Evolutionary conservation across 441 rosid genomes (phyloP).

Genomic region (Jatropha podagrica): DNA sequence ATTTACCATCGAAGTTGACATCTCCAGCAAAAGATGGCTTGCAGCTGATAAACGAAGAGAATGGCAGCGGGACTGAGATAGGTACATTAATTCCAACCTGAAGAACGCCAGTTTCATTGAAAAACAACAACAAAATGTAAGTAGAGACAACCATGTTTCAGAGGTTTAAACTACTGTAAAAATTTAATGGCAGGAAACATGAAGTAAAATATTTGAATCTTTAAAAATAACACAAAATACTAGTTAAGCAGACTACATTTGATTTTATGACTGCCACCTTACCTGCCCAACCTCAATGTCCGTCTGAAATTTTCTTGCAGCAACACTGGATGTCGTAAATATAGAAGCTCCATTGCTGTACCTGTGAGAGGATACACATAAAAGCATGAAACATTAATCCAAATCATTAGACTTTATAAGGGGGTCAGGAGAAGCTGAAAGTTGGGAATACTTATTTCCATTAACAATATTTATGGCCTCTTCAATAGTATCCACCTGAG

Average conservation of each 20-base stretch:
- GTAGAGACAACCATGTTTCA: background rate
- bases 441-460: slow-evolving; percentile 58
- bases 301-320: slow-evolving; percentile 84
- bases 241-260: background rate
- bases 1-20: slow-evolving; percentile 77
- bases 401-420: background rate
- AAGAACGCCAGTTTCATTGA: slow-evolving; percentile 2
- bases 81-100: slow-evolving; percentile 94
- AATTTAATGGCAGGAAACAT: background rate
- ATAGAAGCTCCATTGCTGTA: slow-evolving; percentile 81
- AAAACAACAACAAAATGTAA: background rate
- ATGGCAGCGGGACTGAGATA: slow-evolving; percentile 79
- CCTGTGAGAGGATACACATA: slow-evolving; percentile 33
- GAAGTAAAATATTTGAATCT: background rate
- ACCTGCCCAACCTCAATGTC: slow-evolving; percentile 94
- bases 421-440: background rate
- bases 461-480: slow-evolving; percentile 81
- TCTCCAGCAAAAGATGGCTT: slow-evolving; percentile 92
- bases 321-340: slow-evolving; percentile 75
- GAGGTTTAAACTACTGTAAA: background rate
- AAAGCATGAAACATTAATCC: background rate
- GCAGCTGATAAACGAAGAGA: slow-evolving; percentile 73
- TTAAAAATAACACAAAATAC: background rate
- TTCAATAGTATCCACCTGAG: slow-evolving; percentile 70
- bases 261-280: slow-evolving; percentile 10